Percentiles rank a stretch among this genome's conserved stretches.
These are phyloP conservation scores for Leucocoprinus birnbaumii DNA, from an alignment of 768 basidiomycete species.

Conservation along the genomic window DNA sequence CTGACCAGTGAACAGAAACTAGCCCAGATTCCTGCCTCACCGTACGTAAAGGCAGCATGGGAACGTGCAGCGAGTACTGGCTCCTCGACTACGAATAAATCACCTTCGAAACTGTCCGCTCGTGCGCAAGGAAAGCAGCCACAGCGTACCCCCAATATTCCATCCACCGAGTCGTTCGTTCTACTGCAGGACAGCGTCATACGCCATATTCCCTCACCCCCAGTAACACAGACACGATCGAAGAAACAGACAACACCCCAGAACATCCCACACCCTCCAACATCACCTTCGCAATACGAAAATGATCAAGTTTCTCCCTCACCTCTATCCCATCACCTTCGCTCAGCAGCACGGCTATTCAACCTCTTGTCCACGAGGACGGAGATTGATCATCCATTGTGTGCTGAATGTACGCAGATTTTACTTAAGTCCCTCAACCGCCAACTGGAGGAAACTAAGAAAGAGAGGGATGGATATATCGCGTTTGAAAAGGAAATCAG, in stretches of 20 bases:
- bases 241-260: constrained; percentile 37
- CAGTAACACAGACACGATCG: constrained; percentile 36
- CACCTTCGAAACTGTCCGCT: constrained; percentile 40
- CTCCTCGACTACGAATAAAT: constrained; percentile 23
- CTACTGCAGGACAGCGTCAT: constrained; percentile 84
- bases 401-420: constrained; percentile 89
- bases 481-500: constrained; percentile 88
- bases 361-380: constrained; percentile 74
- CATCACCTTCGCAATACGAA: constrained; percentile 35
- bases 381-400: constrained; percentile 90
- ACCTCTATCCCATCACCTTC: constrained; percentile 74
- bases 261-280: constrained; percentile 21
- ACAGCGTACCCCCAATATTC: constrained; percentile 49
- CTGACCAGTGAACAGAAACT: constrained; percentile 28
- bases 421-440: constrained; percentile 72
- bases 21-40: constrained; percentile 43
- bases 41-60: constrained; percentile 61
- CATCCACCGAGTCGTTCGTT: constrained; percentile 84
- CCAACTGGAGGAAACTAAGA: constrained; percentile 86
- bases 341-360: constrained; percentile 71
- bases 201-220: constrained; percentile 60
- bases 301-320: constrained; percentile 61
- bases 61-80: constrained; percentile 47
- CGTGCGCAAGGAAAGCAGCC: constrained; percentile 61
- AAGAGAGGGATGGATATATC: constrained; percentile 89